Base-by-base conservation (phyloP, 1,139 yeast genomes). In the Suhomyces choctaworum region DNA sequence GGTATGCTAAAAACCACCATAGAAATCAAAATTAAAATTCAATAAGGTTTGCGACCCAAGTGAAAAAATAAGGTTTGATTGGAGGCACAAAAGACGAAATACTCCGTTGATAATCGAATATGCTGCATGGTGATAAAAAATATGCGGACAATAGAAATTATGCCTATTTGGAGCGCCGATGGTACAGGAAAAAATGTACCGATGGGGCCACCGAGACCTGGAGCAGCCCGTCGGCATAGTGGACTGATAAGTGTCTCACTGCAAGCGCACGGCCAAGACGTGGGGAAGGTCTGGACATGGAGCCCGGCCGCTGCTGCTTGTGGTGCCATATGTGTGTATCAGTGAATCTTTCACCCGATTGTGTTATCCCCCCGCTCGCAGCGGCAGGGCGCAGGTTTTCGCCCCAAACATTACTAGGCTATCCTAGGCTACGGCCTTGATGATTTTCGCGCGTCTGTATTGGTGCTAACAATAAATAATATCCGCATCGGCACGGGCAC, bases 381-480 rank as follows among this genome's bases (percentile, higher is more conserved):
- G n/a, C n/a, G n/a, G n/a, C n/a, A n/a, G n/a, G n/a, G n/a, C n/a
- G n/a, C n/a, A n/a, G n/a, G n/a, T n/a, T n/a, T n/a, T n/a, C n/a
- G n/a, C n/a, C n/a, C n/a, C n/a, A n/a, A n/a, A n/a, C n/a, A n/a
- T n/a, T n/a, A 17, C 20, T 32, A 29, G 34, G 26, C 40, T 36
- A 32, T 30, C 33, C 22, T 37, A 33, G 40, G 34, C 32, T 30
- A 30, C 17, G 31, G 28, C 28, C 12, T 19, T 25, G 32, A 13
- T 22, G 26, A 6, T 17, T 7, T 8, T 17, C 8, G 7, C 6
- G 6, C 6, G 7, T 7, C 20, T 6, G 6, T 17, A 17, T 17
- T 8, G 20, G 20, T 6, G 8, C 8, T 17, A 17, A 17, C 20
- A 17, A 17, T 17, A 17, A 17, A 17, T 17, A 8, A 7, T 7